Evolutionary conservation across 805 yeast genomes (phyloP), one percentile per base, ranked within the genome.

Genomic region (Starmerella tilneyi): DNA sequence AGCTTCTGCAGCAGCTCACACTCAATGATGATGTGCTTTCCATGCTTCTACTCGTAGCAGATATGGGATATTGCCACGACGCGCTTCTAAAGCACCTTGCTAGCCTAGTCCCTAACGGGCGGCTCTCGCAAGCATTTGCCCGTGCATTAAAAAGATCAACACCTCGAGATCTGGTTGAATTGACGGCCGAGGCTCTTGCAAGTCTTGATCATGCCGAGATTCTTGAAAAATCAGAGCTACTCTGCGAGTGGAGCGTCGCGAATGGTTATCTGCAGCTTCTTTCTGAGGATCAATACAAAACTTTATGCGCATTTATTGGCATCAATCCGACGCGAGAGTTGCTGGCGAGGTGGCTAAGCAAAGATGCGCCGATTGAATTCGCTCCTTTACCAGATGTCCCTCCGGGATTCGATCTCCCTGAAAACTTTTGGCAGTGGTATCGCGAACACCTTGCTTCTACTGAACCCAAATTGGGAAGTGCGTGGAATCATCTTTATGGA

Each of bases 401-500:
- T 13, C 28, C 46, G 3, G 15, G 22, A 16, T 44, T 44, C 20
- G 9, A 40, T 7, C 15, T 9, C 5, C 29, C 32, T 8, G 3
- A n/a, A 1, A 36, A 31, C 16, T 11, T 44, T 12, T 36, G 41
- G 43, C 21, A 23, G 9, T 44, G 46, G 46, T 35, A 27, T 15
- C n/a, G 20, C 30, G 41, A 43, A 26, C 23, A 16, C 20, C 35
- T 41, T 4, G 30, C 6, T 3, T 13, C 23, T 16, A 17, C 22
- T 4, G 29, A 7, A 24, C n/a, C 26, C 3, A 8, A 17, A 4
- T 8, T 15, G 15, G 38, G 24, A 15, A 23, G 7, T 8, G 17
- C 6, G 15, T 41, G 44, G 44, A 9, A 12, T 22, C 15, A 21
- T 8, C 6, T 22, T 5, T 13, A 7, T 13, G 16, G 19, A 8